A percentile compares a stretch with the other conserved stretches of the same genome.
Evolutionary conservation across 2,329 filamentous ascomycete genomes (phyloP).

Genomic region (Dryadomyces quercivorus): DNA sequence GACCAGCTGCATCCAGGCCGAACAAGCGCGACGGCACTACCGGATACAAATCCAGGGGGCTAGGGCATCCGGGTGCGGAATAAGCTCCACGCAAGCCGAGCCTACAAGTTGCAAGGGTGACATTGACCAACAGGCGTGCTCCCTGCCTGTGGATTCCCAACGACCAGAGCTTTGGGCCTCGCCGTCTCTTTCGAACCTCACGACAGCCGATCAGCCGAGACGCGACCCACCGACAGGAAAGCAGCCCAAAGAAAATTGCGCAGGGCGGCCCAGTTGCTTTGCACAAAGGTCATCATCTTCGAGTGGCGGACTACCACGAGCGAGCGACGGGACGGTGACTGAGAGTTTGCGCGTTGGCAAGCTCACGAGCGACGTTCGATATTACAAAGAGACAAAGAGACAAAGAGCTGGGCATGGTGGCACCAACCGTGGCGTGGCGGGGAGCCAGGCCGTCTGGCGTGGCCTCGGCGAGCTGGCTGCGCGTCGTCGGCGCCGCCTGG

Average conservation of each 20-base stretch:
- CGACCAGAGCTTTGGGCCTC: too few species aligned
- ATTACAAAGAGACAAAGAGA: not conserved
- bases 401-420: not conserved
- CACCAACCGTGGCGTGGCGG: not conserved
- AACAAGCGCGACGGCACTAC: conserved; percentile 1
- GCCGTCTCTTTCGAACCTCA: not conserved
- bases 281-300: not conserved
- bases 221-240: not conserved
- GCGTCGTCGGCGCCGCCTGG: not conserved
- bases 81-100: not conserved
- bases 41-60: not conserved
- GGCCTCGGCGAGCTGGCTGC: not conserved
- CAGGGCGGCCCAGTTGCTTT: not conserved
- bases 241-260: not conserved
- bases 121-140: too few species aligned
- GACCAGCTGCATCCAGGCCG: not conserved
- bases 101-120: not conserved
- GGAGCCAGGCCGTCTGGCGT: not conserved
- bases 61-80: too few species aligned
- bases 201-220: not conserved
- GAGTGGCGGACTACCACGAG: not conserved
- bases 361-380: not conserved
- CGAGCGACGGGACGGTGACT: not conserved
- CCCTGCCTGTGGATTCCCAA: too few species aligned
- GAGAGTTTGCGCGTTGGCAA: not conserved